Conservation (phyloP, 352 stramenopile species). For the Pythium pyrilobum region DNA sequence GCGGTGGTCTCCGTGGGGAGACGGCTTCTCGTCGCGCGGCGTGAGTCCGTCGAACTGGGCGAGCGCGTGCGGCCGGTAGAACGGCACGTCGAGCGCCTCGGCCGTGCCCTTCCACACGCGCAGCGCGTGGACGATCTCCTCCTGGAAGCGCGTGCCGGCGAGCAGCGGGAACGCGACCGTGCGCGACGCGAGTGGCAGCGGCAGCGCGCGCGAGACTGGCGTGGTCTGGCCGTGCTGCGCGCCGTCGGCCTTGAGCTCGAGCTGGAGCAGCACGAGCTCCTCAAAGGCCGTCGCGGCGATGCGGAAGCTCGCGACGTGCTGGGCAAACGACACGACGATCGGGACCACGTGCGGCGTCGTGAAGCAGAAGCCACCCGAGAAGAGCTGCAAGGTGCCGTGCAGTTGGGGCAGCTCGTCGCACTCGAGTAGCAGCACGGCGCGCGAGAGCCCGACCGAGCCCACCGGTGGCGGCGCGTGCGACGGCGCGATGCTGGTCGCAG, state of each 20-base stretch:
- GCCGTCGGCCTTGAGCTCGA: slow-evolving; percentile 33
- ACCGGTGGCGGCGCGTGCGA: slow-evolving; percentile 3
- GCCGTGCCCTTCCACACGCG: slow-evolving; percentile 50
- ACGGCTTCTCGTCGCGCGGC: slow-evolving; percentile 24
- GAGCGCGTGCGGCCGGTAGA: slow-evolving; percentile 50
- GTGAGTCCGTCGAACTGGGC: slow-evolving; percentile 35
- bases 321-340: slow-evolving; percentile 58
- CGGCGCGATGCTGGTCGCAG: slow-evolving; percentile 13
- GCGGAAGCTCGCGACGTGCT: slow-evolving; percentile 40
- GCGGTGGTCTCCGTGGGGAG: background rate
- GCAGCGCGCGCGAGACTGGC: slow-evolving; percentile 28
- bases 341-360: slow-evolving; percentile 45
- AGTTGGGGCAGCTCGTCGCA: slow-evolving; percentile 35
- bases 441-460: slow-evolving; percentile 20
- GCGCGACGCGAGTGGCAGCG: slow-evolving; percentile 23
- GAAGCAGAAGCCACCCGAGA: slow-evolving; percentile 58
- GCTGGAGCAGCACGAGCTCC: slow-evolving; percentile 55
- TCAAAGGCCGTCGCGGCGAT: slow-evolving; percentile 49
- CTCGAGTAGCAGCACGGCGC: slow-evolving; percentile 46
- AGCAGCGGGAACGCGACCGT: slow-evolving; percentile 49
- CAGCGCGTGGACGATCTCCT: slow-evolving; percentile 52
- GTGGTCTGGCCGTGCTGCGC: background rate
- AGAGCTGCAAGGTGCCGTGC: slow-evolving; percentile 45
- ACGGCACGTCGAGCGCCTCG: slow-evolving; percentile 34
- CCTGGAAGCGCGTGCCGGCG: slow-evolving; percentile 56